Conservation (phyloP, 208 protist species). For the Tritrichomonas foetus region DNA sequence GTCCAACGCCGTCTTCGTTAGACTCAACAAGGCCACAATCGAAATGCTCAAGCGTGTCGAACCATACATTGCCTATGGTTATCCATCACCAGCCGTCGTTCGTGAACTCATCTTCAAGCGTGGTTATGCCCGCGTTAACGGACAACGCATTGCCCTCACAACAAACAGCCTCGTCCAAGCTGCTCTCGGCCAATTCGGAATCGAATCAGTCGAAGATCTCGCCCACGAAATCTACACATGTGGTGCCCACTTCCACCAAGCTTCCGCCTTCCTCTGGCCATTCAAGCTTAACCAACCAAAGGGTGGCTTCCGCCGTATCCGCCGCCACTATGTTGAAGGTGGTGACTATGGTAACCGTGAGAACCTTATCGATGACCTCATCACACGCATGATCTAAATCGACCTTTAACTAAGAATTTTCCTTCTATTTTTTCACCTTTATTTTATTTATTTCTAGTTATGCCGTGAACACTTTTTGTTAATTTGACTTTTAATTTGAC, state of each 20-base stretch:
- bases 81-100: slow-evolving; percentile 87
- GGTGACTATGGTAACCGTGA: slow-evolving; percentile 98
- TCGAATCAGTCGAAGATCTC: slow-evolving; percentile 97
- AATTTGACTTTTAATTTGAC: too few species aligned
- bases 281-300: slow-evolving; percentile 90
- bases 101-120: slow-evolving; percentile 97
- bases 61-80: slow-evolving; percentile 97
- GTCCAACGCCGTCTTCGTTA: slow-evolving; percentile 98
- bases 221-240: slow-evolving; percentile 98
- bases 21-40: slow-evolving; percentile 96
- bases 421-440: too few species aligned
- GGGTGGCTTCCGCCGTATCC: slow-evolving; percentile 89
- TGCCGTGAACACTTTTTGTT: too few species aligned
- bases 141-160: slow-evolving; percentile 87
- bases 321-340: slow-evolving; percentile 94
- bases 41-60: slow-evolving; percentile 96
- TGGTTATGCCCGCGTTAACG: slow-evolving; percentile 90
- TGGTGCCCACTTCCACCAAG: slow-evolving; percentile 93
- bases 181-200: slow-evolving; percentile 77
- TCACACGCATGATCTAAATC: slow-evolving; percentile 89
- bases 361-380: slow-evolving; percentile 92
- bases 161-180: slow-evolving; percentile 88
- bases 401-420: too few species aligned
- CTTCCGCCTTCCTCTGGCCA: slow-evolving; percentile 93
- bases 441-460: too few species aligned